phyloP scores from a whole-genome alignment of 805 yeast species.

The Saturnispora saitoi region DNA sequence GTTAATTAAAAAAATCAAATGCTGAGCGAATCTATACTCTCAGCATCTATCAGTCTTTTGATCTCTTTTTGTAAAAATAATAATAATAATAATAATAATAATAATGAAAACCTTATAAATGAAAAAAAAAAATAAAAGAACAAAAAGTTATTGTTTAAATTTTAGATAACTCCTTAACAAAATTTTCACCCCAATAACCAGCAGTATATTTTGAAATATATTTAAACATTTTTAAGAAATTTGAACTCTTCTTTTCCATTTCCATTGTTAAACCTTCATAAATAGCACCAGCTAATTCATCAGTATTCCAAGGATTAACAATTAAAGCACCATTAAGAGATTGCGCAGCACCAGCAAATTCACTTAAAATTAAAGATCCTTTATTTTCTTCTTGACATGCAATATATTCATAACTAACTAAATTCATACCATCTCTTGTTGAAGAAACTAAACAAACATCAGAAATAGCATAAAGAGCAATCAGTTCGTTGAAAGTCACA shows the following conservation, averaged over 20 bases:
- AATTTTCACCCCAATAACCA: constrained; percentile 94
- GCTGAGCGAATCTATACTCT: neutral
- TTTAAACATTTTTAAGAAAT: constrained; percentile 74
- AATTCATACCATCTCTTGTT: constrained; percentile 97
- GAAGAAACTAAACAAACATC: constrained; percentile 91
- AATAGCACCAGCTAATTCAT: constrained; percentile 80
- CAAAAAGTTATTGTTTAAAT: constrained; percentile 5
- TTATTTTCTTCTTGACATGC: constrained; percentile 81
- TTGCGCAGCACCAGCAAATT: constrained; percentile 99
- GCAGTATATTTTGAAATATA: constrained; percentile 92
- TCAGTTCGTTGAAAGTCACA: constrained; percentile 83
- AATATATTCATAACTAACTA: constrained; percentile 92
- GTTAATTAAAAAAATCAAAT: neutral
- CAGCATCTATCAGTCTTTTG: too few species aligned
- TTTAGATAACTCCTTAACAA: constrained; percentile 67
- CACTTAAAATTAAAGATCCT: constrained; percentile 83
- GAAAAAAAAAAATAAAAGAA: neutral
- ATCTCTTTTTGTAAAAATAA: too few species aligned
- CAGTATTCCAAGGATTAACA: constrained; percentile 98
- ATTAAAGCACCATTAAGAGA: constrained; percentile 87
- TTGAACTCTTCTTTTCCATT: constrained; percentile 66
- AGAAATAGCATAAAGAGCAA: constrained; percentile 73
- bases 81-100: too few species aligned
- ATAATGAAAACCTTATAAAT: neutral
- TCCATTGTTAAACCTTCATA: constrained; percentile 81